Evolutionary conservation across 768 basidiomycete species (phyloP), one percentile per base, ranked within the genome.

Genomic region (Astraeus odoratus): DNA sequence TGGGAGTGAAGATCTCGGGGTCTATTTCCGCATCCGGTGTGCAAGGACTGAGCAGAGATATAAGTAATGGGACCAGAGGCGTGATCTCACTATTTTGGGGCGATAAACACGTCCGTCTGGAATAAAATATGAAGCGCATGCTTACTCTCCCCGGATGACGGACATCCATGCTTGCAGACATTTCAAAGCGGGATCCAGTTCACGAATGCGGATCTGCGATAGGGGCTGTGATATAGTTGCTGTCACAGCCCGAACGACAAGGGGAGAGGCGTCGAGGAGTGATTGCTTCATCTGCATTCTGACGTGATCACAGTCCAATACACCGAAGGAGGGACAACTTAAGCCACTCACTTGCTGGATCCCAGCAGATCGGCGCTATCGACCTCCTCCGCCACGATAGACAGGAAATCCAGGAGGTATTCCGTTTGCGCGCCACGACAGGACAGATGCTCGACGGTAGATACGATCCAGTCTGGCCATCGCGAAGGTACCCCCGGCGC

Each of bases 161-260:
- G 72, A 65, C 54, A 94, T 77, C 93, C 92, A 97, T 2, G 86
- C 80, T 57, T 88, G 81, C 2, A 94, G 67, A 58, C 89, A 92
- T 48, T 77, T 80, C 43, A 93, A 71, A 0, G 88, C 86, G 0
- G 87, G 78, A 15, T 74, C 74, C 0, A 85, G 70, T 49, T 92
- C 78, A 8, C 54, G 56, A 4, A 45, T 47, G 30, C 39, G 48
- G 47, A 57, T 51, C 36, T 66, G 67, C 13, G 61, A 55, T 30
- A 50, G 61, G 16, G 65, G 69, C 26, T 57, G 69, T 2, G 64
- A 67, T 22, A 92, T 72, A 2, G 83, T 76, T 2, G 72, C 59
- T 5, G 69, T 71, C 35, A 96, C 73, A 9, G 83, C 81, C 47
- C 80, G 78, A 1, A 82, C 69, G 10, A 92, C 86, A 56, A 90